Evolutionary conservation across 2,329 filamentous ascomycete genomes (phyloP).

Genomic region (Ophiostoma ips): DNA sequence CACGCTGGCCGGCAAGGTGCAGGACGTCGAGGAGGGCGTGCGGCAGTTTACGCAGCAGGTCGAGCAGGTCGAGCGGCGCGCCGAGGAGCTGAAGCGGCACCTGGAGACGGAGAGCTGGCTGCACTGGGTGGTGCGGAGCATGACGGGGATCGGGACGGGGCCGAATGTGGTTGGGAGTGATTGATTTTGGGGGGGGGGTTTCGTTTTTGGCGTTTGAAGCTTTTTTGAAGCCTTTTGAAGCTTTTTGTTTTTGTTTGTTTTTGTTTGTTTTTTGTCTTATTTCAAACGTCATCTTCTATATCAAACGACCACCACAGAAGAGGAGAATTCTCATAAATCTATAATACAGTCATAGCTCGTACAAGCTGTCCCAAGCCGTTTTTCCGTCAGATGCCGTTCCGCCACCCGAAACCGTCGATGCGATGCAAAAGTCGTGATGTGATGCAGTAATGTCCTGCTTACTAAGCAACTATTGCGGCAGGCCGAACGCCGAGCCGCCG

Average conservation of each 20-base stretch:
- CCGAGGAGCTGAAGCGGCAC: constrained; percentile 46
- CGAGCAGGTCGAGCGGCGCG: constrained; percentile 50
- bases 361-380: not conserved
- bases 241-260: not conserved
- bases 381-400: no score
- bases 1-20: constrained; percentile 62
- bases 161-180: constrained; percentile 37
- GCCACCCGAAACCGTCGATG: not conserved
- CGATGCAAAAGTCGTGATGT: no score
- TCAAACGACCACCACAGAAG: no score
- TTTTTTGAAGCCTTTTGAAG: no score
- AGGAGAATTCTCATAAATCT: constrained; percentile 1
- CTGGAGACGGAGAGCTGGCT: constrained; percentile 51
- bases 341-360: not conserved
- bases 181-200: no score
- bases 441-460: not conserved
- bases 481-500: not conserved
- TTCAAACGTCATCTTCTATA: no score
- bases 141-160: constrained; percentile 46
- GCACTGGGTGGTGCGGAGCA: constrained; percentile 47
- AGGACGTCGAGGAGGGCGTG: constrained; percentile 77
- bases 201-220: no score
- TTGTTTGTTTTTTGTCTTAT: not conserved
- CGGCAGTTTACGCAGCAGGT: constrained; percentile 69
- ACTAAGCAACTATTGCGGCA: not conserved